A percentile compares a stretch with the other conserved stretches of the same genome.
Conservation (phyloP, 176 grass and related monocot species). For the Aegilops bicornis region DNA sequence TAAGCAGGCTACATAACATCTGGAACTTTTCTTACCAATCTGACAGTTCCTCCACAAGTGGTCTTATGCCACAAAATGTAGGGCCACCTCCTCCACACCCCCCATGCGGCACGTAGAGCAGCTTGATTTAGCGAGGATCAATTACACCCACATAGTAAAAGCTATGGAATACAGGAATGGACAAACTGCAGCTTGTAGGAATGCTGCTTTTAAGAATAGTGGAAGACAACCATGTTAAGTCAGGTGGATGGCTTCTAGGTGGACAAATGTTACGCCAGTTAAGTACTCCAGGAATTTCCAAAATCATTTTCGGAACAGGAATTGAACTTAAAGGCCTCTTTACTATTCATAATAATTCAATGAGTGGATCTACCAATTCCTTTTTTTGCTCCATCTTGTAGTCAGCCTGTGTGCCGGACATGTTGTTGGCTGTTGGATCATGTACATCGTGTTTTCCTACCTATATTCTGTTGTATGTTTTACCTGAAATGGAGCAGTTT, state of each 20-base stretch:
- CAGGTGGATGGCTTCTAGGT: conserved; percentile 13
- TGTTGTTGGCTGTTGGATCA: neutral
- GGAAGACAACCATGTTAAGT: neutral
- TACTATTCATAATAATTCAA: neutral
- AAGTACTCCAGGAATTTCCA: neutral
- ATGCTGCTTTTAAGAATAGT: neutral
- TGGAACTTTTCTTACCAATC: neutral
- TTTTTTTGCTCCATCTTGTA: neutral
- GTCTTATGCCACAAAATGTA: neutral
- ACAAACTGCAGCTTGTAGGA: neutral
- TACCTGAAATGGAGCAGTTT: neutral
- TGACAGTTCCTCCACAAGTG: neutral
- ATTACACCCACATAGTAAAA: neutral
- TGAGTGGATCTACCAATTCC: neutral
- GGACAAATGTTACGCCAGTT: neutral
- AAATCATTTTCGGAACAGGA: neutral
- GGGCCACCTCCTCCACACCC: neutral
- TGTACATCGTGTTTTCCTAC: neutral
- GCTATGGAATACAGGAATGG: neutral
- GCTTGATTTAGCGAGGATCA: too few species aligned
- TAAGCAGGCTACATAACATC: neutral
- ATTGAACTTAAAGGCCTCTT: neutral
- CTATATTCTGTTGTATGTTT: neutral
- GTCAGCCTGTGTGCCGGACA: neutral
- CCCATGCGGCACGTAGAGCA: too few species aligned